phyloP scores from a whole-genome alignment of 306 rosid species.

The Prunus mira region DNA sequence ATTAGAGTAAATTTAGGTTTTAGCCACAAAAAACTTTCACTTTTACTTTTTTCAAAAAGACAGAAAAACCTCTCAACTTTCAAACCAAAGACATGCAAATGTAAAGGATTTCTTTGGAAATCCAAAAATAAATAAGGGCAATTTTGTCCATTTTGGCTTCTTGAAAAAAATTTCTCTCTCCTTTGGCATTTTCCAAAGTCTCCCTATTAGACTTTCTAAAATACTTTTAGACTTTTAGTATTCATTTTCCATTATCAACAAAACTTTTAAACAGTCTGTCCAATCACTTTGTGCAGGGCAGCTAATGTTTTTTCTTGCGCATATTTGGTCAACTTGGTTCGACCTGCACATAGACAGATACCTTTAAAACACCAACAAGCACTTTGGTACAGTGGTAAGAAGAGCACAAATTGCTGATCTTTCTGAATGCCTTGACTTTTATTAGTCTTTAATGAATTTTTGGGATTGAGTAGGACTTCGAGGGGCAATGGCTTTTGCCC shows the following conservation, averaged over 20 bases:
- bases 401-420: constrained; percentile 17
- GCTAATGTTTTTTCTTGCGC: constrained; percentile 94
- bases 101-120: too few species aligned
- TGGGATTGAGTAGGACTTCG: constrained; percentile 70
- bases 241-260: constrained; percentile 3
- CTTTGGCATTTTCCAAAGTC: too few species aligned
- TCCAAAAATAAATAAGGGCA: too few species aligned
- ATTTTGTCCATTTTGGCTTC: too few species aligned
- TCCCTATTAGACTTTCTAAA: neutral
- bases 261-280: constrained; percentile 17
- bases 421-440: neutral
- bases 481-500: constrained; percentile 99
- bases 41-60: too few species aligned
- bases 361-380: constrained; percentile 86
- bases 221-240: neutral
- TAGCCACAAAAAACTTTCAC: too few species aligned
- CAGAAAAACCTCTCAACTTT: too few species aligned
- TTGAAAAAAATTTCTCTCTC: too few species aligned
- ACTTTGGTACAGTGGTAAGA: constrained; percentile 96
- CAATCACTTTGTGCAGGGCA: constrained; percentile 61
- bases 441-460: constrained; percentile 5
- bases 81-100: too few species aligned
- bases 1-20: neutral
- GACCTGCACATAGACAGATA: constrained; percentile 78
- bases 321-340: constrained; percentile 80